These are phyloP conservation scores for Ogataea haglerorum DNA, from an alignment of 805 yeast species.

Conservation along the genomic window DNA sequence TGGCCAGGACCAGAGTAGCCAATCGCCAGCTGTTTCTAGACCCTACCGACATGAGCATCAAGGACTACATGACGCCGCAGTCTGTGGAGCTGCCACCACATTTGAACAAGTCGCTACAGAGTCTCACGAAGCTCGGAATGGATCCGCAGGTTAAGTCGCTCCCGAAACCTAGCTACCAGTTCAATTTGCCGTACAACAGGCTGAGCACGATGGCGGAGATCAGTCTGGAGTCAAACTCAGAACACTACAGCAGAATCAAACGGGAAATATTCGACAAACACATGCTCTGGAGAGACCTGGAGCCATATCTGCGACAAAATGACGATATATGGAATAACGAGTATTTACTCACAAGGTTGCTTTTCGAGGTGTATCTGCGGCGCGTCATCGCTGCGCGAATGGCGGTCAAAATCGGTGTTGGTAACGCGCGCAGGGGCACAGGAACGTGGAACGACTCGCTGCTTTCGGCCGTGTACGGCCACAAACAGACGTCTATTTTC, in stretches of 20 bases:
- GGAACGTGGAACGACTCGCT: slow-evolving; percentile 27
- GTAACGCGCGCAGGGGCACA: slow-evolving; percentile 19
- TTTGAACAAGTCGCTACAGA: slow-evolving; percentile 10
- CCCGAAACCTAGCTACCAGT: slow-evolving; percentile 4
- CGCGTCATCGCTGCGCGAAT: slow-evolving; percentile 31
- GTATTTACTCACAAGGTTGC: slow-evolving; percentile 24
- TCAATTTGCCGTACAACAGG: slow-evolving; percentile 14
- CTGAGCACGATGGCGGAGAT: slow-evolving; percentile 25
- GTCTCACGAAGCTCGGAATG: slow-evolving; percentile 14
- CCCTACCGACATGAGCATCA: slow-evolving; percentile 15
- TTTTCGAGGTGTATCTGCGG: slow-evolving; percentile 32
- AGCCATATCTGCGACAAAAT: slow-evolving; percentile 9
- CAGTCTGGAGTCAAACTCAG: slow-evolving; percentile 28
- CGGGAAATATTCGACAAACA: slow-evolving; percentile 15
- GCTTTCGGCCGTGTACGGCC: slow-evolving; percentile 51
- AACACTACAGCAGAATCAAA: slow-evolving; percentile 21
- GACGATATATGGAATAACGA: slow-evolving; percentile 25
- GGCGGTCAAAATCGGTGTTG: slow-evolving; percentile 26
- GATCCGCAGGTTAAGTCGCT: slow-evolving; percentile 9
- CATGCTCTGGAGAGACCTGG: slow-evolving; percentile 19
- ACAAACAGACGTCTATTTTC: slow-evolving; percentile 25
- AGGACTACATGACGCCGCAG: slow-evolving; percentile 8
- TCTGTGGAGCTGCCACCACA: slow-evolving; percentile 6
- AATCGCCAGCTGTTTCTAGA: slow-evolving; percentile 13
- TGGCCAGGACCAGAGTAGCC: slow-evolving; percentile 14